phyloP scores from a whole-genome alignment of 192 early-diverging fungal species.

The Haplosporangium gracile region DNA sequence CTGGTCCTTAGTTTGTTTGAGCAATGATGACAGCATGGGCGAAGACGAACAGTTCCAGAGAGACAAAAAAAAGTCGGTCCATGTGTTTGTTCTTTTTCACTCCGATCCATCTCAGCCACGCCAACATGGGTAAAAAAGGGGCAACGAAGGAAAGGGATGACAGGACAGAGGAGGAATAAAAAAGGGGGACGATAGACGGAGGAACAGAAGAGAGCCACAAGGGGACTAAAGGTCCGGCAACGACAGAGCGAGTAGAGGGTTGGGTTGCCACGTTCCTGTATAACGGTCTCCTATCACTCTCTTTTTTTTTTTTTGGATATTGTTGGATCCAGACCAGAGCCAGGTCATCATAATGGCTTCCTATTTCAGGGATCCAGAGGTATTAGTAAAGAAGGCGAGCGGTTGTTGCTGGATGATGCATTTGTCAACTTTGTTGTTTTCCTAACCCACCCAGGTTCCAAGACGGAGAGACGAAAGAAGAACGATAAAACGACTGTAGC shows the following conservation, averaged over 20 bases:
- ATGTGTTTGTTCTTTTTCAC: not conserved
- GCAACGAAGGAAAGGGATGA: not conserved
- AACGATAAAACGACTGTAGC: not conserved
- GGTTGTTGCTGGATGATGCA: not conserved
- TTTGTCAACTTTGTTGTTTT: not conserved
- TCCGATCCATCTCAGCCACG: not conserved
- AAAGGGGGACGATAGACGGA: not conserved
- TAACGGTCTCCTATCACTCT: not conserved
- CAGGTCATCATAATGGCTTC: no score
- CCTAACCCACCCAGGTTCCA: not conserved
- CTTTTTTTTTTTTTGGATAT: no score
- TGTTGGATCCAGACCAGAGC: no score
- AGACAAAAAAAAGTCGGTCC: not conserved
- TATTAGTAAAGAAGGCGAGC: not conserved
- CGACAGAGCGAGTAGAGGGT: not conserved
- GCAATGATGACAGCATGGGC: not conserved
- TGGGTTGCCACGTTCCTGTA: constrained; percentile 1
- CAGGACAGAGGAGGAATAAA: not conserved
- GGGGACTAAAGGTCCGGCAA: not conserved
- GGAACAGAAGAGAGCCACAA: not conserved
- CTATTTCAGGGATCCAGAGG: no score
- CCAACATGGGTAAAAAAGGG: not conserved
- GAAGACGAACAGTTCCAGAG: not conserved
- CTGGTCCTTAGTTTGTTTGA: not conserved
- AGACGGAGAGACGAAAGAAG: not conserved